phyloP scores from a whole-genome alignment of 169 alveolate genomes.

The Perkinsus chesapeaki region DNA sequence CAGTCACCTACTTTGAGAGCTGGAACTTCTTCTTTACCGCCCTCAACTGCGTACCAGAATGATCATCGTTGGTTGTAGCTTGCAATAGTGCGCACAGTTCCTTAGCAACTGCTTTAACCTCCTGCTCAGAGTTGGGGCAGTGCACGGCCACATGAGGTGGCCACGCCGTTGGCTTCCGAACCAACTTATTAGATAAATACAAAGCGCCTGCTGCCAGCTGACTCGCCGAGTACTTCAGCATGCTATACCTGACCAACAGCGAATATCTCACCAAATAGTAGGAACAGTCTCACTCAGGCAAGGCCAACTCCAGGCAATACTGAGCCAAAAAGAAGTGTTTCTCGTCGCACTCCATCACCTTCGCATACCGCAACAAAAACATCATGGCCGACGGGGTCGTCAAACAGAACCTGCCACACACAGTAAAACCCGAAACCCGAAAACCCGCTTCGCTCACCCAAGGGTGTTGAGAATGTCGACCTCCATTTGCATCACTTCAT shows the following conservation, averaged over 20 bases:
- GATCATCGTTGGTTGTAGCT: background rate
- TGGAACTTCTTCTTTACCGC: background rate
- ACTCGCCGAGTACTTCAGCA: background rate
- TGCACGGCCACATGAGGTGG: constrained; percentile 4
- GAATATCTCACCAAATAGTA: background rate
- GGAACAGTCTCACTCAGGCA: background rate
- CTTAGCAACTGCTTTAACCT: constrained; percentile 14
- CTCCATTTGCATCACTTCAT: constrained; percentile 11
- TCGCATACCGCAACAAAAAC: background rate
- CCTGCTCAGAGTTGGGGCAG: constrained; percentile 7
- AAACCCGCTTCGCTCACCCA: background rate
- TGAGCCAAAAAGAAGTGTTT: constrained; percentile 8
- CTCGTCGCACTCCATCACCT: background rate
- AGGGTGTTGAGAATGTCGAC: constrained; percentile 7
- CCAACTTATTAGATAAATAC: background rate
- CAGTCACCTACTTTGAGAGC: background rate
- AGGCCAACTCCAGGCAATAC: background rate
- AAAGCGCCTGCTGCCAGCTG: background rate
- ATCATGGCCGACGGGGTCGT: constrained; percentile 8
- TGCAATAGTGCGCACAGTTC: background rate
- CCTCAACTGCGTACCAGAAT: background rate
- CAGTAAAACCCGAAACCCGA: background rate
- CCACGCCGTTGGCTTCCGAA: background rate
- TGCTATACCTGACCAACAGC: background rate
- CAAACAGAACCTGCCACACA: background rate